Conservation (phyloP, 306 rosid genomes). For the Sesbania bispinosa region DNA sequence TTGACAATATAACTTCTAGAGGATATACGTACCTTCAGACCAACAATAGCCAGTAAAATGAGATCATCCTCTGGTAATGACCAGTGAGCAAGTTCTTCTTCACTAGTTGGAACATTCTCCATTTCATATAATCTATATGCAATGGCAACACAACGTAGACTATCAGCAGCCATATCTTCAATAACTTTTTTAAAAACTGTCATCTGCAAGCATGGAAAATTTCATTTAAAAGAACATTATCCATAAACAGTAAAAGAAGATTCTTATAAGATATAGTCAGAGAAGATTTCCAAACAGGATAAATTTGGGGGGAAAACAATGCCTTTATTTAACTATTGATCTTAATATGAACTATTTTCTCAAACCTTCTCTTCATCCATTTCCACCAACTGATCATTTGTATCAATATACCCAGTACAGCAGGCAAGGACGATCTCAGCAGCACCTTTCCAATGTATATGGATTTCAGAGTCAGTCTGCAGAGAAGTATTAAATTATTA, state of each 20-base stretch:
- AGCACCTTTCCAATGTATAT: conserved; percentile 97
- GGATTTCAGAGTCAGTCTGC: conserved; percentile 61
- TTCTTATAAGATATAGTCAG: background rate
- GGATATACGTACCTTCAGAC: conserved; percentile 60
- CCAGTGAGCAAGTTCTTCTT: conserved; percentile 67
- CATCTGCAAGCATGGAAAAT: conserved; percentile 37
- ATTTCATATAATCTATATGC: conserved; percentile 59
- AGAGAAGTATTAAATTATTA: conserved; percentile 12
- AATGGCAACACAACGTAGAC: conserved; percentile 82
- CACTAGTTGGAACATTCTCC: conserved; percentile 57
- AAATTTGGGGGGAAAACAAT: background rate
- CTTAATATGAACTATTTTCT: conserved; percentile 8
- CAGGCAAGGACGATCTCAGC: conserved; percentile 74
- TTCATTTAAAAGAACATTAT: conserved; percentile 9
- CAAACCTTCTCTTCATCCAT: conserved; percentile 75
- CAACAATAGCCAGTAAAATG: conserved; percentile 79
- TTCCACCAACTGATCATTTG: conserved; percentile 31
- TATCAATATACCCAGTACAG: conserved; percentile 54
- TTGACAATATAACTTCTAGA: background rate
- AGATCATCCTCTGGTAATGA: conserved; percentile 81
- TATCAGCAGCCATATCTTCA: conserved; percentile 73
- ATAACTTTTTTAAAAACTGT: conserved; percentile 50
- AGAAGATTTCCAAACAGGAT: background rate
- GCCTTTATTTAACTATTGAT: background rate
- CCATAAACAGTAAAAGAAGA: background rate